Evolutionary conservation across 192 early-diverging fungal species (phyloP).

Genomic region (Coemansia sp.): DNA sequence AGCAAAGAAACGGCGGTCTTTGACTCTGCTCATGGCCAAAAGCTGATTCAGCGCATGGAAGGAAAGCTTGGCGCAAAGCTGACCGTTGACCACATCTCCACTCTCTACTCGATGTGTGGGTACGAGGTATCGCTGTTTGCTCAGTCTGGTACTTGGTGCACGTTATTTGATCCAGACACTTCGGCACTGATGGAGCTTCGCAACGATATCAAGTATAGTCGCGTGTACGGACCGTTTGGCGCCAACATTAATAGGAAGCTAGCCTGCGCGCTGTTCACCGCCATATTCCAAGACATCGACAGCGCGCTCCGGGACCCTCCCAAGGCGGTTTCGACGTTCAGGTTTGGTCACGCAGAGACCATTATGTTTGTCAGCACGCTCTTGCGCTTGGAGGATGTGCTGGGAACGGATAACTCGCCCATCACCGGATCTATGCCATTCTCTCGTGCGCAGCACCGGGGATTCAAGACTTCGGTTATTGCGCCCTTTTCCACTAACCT

Average conservation of each 20-base stretch:
- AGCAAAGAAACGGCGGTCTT: constrained; percentile 10
- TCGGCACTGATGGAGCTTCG: constrained; percentile 34
- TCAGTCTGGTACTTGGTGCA: constrained; percentile 26
- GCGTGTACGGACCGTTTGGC: constrained; percentile 37
- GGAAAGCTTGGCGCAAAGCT: neutral
- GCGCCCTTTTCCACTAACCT: constrained; percentile 41
- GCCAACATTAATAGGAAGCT: constrained; percentile 23
- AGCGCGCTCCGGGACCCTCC: constrained; percentile 1
- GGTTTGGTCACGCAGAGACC: constrained; percentile 47
- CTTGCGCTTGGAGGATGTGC: constrained; percentile 19
- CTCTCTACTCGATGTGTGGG: constrained; percentile 32
- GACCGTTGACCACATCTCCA: constrained; percentile 7
- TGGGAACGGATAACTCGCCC: constrained; percentile 14
- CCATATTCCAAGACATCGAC: constrained; percentile 18
- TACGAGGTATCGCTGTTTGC: constrained; percentile 35
- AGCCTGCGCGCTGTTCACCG: constrained; percentile 31
- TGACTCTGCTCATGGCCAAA: constrained; percentile 19
- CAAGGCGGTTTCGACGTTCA: constrained; percentile 27
- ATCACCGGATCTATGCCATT: constrained; percentile 32
- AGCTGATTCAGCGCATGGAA: neutral
- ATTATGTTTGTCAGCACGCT: constrained; percentile 42
- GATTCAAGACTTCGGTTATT: constrained; percentile 26
- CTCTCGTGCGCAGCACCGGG: constrained; percentile 4
- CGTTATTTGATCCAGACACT: constrained; percentile 20
- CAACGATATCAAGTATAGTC: constrained; percentile 39